These are phyloP conservation scores for Mercurialis annua DNA, from an alignment of 345 rosid genomes.

Conservation along the genomic window DNA sequence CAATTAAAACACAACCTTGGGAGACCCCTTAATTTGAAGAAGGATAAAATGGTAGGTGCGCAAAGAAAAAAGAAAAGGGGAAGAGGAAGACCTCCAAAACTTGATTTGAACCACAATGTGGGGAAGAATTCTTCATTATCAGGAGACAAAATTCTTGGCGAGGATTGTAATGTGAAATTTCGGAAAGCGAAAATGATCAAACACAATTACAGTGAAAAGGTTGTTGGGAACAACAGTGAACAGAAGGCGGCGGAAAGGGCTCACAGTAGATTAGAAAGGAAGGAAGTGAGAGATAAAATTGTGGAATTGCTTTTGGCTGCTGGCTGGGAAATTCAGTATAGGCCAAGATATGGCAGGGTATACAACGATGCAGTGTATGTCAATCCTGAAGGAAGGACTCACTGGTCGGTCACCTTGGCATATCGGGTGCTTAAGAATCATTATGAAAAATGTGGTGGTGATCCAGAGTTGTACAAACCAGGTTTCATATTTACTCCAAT, in stretches of 20 bases:
- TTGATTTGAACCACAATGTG: neutral
- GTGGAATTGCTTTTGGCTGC: conserved; percentile 66
- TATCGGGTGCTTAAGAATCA: conserved; percentile 57
- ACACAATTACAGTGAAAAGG: conserved; percentile 15
- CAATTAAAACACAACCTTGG: conserved; percentile 26
- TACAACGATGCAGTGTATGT: conserved; percentile 87
- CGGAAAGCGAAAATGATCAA: conserved; percentile 21
- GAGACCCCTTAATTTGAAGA: conserved; percentile 15
- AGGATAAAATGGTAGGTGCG: neutral
- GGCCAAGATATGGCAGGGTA: conserved; percentile 58
- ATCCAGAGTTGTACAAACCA: conserved; percentile 32
- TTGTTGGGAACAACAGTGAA: conserved; percentile 20
- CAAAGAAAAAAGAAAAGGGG: neutral
- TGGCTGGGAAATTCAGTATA: conserved; percentile 81
- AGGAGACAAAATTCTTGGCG: conserved; percentile 17
- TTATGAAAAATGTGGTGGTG: conserved; percentile 39
- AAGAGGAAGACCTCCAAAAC: neutral
- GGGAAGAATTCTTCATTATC: conserved; percentile 18
- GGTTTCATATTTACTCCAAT: conserved; percentile 63
- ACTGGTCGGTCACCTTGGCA: conserved; percentile 93
- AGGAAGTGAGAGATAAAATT: conserved; percentile 61
- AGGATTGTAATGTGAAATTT: conserved; percentile 21
- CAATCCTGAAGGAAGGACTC: conserved; percentile 86
- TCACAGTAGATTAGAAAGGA: conserved; percentile 36
- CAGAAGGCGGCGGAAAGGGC: conserved; percentile 21